A percentile compares a stretch with the other conserved stretches of the same genome.
These are phyloP conservation scores for Brassica incana DNA, from an alignment of 345 rosid species.

Conservation along the genomic window DNA sequence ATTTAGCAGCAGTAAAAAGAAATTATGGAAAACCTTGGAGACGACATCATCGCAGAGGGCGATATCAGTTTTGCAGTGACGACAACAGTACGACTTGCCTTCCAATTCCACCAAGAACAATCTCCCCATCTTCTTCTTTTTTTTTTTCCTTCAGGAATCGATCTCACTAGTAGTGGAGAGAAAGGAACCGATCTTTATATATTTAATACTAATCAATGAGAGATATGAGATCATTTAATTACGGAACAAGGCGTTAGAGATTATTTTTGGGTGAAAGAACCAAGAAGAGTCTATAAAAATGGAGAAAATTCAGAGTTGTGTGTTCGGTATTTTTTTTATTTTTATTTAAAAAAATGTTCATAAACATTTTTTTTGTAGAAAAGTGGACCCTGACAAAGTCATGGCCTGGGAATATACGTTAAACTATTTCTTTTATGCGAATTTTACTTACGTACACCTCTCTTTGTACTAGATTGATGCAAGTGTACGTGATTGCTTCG, in stretches of 20 bases:
- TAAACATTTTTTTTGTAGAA: background rate
- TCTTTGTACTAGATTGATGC: background rate
- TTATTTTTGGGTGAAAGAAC: background rate
- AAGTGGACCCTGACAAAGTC: background rate
- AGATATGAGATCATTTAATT: slow-evolving; percentile 12
- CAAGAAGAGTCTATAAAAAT: background rate
- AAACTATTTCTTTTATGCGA: background rate
- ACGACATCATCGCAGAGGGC: slow-evolving; percentile 56
- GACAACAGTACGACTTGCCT: slow-evolving; percentile 62
- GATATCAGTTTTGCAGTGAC: slow-evolving; percentile 65
- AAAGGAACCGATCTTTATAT: slow-evolving; percentile 4
- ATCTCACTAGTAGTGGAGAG: background rate
- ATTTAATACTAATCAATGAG: background rate
- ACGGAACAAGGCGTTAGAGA: slow-evolving; percentile 7
- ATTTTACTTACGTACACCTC: background rate
- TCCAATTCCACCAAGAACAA: slow-evolving; percentile 61
- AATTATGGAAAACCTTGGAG: slow-evolving; percentile 51
- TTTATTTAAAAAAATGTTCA: background rate
- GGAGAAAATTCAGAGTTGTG: background rate
- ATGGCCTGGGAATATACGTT: background rate
- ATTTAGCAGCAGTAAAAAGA: background rate
- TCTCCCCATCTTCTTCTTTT: slow-evolving; percentile 58
- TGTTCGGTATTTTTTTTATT: background rate
- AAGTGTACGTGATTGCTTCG: too few species aligned
- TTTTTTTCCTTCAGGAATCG: background rate